Conservation (phyloP, 83 land plant species). For the Isoetes engelmannii region DNA sequence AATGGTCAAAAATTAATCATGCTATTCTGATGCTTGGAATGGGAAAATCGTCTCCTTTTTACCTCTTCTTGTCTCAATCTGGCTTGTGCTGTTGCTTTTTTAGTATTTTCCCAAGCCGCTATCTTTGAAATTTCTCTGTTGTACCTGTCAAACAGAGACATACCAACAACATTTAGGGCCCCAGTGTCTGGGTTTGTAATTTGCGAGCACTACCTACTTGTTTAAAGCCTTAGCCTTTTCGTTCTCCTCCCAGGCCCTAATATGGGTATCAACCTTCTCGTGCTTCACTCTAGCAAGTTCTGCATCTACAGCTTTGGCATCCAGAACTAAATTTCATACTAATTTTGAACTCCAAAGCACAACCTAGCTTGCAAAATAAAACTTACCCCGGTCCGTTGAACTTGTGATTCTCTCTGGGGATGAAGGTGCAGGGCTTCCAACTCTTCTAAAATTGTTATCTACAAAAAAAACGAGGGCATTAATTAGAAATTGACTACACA, state of each 20-base stretch:
- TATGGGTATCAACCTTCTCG: background rate
- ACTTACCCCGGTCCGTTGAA: too few species aligned
- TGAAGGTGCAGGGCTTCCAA: too few species aligned
- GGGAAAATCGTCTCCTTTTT: background rate
- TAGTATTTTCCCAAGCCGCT: conserved; percentile 9
- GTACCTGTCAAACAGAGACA: conserved; percentile 1
- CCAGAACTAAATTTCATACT: too few species aligned
- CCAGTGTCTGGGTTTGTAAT: background rate
- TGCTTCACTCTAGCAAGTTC: conserved; percentile 8
- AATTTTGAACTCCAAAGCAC: too few species aligned
- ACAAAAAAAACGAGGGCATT: too few species aligned
- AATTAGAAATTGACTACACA: too few species aligned
- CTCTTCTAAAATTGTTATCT: too few species aligned
- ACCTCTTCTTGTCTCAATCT: conserved; percentile 10
- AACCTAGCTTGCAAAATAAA: too few species aligned
- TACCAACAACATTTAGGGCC: background rate
- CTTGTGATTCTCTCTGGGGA: too few species aligned
- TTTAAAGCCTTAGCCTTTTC: conserved; percentile 9
- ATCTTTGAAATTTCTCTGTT: conserved; percentile 7
- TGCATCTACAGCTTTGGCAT: background rate
- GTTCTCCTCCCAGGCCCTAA: conserved; percentile 16
- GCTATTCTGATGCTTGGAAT: too few species aligned
- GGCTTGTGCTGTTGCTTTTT: conserved; percentile 15
- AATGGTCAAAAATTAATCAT: background rate
- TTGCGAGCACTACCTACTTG: background rate